phyloP scores from a whole-genome alignment of 768 basidiomycete genomes.

The Collybia nuda region DNA sequence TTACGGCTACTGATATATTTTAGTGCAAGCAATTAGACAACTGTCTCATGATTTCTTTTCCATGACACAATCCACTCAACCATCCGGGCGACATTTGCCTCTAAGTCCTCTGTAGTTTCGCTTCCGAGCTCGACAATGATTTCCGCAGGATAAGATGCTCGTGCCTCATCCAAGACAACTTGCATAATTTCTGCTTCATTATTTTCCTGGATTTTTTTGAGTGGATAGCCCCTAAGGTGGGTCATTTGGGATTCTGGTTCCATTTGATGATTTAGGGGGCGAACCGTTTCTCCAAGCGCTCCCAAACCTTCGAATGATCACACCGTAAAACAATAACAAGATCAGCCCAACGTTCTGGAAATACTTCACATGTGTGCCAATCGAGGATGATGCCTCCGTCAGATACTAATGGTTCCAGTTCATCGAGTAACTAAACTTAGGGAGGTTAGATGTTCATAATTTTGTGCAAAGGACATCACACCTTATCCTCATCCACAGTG shows the following conservation, averaged over 20 bases:
- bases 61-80: conserved; percentile 86
- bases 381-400: conserved; percentile 85
- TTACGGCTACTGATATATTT: no score
- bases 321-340: conserved; percentile 91
- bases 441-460: background rate
- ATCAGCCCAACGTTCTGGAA: conserved; percentile 97
- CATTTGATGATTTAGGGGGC: conserved; percentile 15
- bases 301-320: conserved; percentile 85
- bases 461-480: conserved; percentile 29
- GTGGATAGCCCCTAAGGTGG: conserved; percentile 68
- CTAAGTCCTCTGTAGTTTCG: conserved; percentile 75
- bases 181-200: conserved; percentile 99
- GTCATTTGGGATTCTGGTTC: background rate
- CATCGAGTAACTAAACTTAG: conserved; percentile 72
- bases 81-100: conserved; percentile 84
- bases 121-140: conserved; percentile 86
- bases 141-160: conserved; percentile 79
- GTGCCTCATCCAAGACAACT: conserved; percentile 85
- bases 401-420: conserved; percentile 71
- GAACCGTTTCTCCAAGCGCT: conserved; percentile 87
- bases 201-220: conserved; percentile 97
- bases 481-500: conserved; percentile 95
- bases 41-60: conserved; percentile 40
- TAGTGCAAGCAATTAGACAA: background rate
- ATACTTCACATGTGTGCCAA: conserved; percentile 93